Base-by-base conservation (phyloP, 306 rosid species). In the Neltuma alba region DNA sequence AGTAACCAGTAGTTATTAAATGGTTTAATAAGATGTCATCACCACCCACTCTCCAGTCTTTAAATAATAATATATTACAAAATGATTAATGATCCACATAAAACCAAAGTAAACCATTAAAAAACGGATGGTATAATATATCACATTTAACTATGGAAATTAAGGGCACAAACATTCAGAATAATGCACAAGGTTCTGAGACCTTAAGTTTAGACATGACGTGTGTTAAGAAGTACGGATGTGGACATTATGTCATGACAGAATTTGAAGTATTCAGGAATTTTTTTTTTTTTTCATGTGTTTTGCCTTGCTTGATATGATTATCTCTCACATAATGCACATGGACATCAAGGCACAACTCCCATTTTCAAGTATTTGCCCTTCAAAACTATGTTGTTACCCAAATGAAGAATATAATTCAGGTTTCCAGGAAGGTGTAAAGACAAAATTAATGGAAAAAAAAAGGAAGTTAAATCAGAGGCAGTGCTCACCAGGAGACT, bases 401-500 rank as follows among this genome's bases (percentile, higher is more conserved):
- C n/a, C 54, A 69, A 41, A 69, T 69, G 70, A 67, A 66, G 38
- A 77, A n/a, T 38, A 60, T 12, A 60, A 42, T 21, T 74, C 6
- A 37, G 72, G 36, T 41, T 81, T 70, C 66, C 34, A 34, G 60
- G 50, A 80, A 65, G 11, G 16, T 33, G 66, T 10, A 45, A 72
- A 66, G 50, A 18, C 16, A 66, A 83, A 79, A 74, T 44, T 74
- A 47, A 33, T 25, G 70, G 62, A 76, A 70, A 75, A 66, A 57
- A 81, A 66, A 60, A 64, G 47, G 47, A 72, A 21, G 79, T 54
- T 75, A 61, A 72, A 74, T 60, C 20, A 67, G 72, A 42, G 7
- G 58, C 54, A 34, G 76, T 61, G 20, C 96, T 93, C 85, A 90
- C 99, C 77, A 89, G 75, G 81, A 95, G 98, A 41, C 38, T 79